Percentiles rank a stretch among this genome's conserved stretches.
phyloP scores from a whole-genome alignment of 306 rosid genomes.

The Acmispon strigosus region DNA sequence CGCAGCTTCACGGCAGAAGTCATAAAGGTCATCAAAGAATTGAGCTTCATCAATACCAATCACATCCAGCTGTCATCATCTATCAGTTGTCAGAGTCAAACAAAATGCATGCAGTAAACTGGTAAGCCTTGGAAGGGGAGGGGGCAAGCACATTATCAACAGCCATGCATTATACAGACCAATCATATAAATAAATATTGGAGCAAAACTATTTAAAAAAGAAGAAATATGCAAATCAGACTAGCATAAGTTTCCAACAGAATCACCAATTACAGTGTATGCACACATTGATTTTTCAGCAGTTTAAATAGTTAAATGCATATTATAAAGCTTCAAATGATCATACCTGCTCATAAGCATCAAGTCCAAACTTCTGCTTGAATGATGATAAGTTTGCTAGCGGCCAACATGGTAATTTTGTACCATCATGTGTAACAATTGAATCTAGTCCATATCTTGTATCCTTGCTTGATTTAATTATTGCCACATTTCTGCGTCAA shows the following conservation, averaged over 20 bases:
- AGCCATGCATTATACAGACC: neutral
- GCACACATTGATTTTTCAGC: neutral
- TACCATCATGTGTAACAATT: slow-evolving; percentile 87
- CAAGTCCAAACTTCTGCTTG: slow-evolving; percentile 62
- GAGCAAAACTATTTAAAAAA: neutral
- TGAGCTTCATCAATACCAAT: slow-evolving; percentile 97
- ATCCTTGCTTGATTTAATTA: slow-evolving; percentile 88
- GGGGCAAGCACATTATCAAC: neutral
- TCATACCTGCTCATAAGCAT: slow-evolving; percentile 64
- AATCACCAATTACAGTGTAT: neutral
- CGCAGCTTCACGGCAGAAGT: slow-evolving; percentile 80
- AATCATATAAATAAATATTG: neutral
- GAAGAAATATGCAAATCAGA: neutral
- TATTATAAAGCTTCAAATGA: slow-evolving; percentile 6
- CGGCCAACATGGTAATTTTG: slow-evolving; percentile 76
- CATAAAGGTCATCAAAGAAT: slow-evolving; percentile 87
- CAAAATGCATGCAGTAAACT: slow-evolving; percentile 6
- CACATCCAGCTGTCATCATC: slow-evolving; percentile 66
- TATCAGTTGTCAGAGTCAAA: slow-evolving; percentile 18
- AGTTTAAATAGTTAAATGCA: neutral
- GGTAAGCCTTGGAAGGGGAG: neutral
- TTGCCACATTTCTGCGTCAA: slow-evolving; percentile 61
- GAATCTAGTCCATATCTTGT: slow-evolving; percentile 83
- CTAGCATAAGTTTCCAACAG: neutral
- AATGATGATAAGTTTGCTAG: slow-evolving; percentile 59